Base-by-base conservation (phyloP, 116 monocot genomes). In the Zostera marina region DNA sequence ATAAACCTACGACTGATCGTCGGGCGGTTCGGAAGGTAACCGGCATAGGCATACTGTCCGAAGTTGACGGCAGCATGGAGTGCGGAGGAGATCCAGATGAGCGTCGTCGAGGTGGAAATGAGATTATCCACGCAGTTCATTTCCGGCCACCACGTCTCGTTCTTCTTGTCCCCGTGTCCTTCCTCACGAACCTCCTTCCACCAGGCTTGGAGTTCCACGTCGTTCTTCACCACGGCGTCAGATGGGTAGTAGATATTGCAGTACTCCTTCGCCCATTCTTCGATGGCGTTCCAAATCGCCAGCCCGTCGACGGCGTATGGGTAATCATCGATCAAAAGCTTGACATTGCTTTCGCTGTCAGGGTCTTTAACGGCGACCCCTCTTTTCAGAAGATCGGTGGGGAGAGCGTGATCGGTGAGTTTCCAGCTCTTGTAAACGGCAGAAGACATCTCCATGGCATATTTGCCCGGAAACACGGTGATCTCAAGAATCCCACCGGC, bases 61-160 rank as follows among this genome's bases (percentile, higher is more conserved):
- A 82, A 87, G 69, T 87, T 87, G 56, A 87, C 82, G 2, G 87
- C 79, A 0, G 87, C 87, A 63, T 87, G 87, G 53, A 87, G 76
- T 24, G 87, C 87, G 20, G 87, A 87, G 44, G 77, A 66, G 5
- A 79, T 53, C 82, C 87, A 87, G 60, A 87, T 82, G 69, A 82
- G 53, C 60, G 76, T 87, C 66, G 76, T 79, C 74, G 82, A 87
- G 0, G 69, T 63, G n/a, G 66, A 44, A 10, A 65, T 63, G 10
- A 87, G 73, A 46, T 82, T 79, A 2, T 59, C 8, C 25, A 82
- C 16, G 3, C 60, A 58, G n/a, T 60, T 41, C 87, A 87, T 72
- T 38, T 60, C 54, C 5, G 87, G 79, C 87, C 82, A 87, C 87
- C 87, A 82, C 4, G 76, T 3, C 65, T 71, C 70, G 60, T 79